phyloP scores from a whole-genome alignment of 2,329 filamentous ascomycete species.

The Trichoderma oligosporum region DNA sequence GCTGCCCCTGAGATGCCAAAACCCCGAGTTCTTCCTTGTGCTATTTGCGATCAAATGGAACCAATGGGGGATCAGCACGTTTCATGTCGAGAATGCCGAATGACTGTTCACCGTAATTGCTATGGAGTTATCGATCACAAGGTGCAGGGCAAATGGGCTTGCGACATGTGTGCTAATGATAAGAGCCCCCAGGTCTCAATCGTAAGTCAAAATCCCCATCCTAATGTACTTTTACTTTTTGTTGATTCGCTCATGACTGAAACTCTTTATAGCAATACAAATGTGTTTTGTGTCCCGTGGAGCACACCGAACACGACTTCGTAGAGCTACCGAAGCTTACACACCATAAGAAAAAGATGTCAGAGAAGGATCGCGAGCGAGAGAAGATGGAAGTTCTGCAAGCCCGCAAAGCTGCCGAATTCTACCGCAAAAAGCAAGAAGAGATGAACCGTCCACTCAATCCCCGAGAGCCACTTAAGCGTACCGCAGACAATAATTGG shows the following conservation, averaged over 20 bases:
- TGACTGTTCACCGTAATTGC: slow-evolving; percentile 88
- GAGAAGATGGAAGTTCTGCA: slow-evolving; percentile 83
- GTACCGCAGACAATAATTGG: slow-evolving; percentile 96
- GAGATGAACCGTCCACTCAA: slow-evolving; percentile 77
- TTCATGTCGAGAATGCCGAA: slow-evolving; percentile 79
- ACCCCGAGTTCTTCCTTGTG: slow-evolving; percentile 75
- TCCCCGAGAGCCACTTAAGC: slow-evolving; percentile 87
- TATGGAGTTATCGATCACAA: slow-evolving; percentile 79
- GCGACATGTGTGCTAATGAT: slow-evolving; percentile 94
- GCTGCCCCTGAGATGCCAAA: slow-evolving; percentile 73
- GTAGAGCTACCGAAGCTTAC: slow-evolving; percentile 61
- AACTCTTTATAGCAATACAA: slow-evolving; percentile 64
- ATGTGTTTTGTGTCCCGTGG: slow-evolving; percentile 86
- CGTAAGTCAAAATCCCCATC: slow-evolving; percentile 57
- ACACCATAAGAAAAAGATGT: slow-evolving; percentile 74
- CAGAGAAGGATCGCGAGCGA: slow-evolving; percentile 84
- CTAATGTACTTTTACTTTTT: too few relatives aligned
- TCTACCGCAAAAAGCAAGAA: slow-evolving; percentile 77
- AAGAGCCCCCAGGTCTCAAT: slow-evolving; percentile 90
- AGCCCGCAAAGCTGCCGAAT: slow-evolving; percentile 72
- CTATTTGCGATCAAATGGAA: slow-evolving; percentile 74
- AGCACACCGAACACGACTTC: slow-evolving; percentile 75
- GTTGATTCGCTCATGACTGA: slow-evolving; percentile 22
- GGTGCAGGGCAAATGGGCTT: slow-evolving; percentile 77
- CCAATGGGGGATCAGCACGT: slow-evolving; percentile 68